phyloP scores from a whole-genome alignment of 768 basidiomycete genomes.

The Psilocybe azurescens region DNA sequence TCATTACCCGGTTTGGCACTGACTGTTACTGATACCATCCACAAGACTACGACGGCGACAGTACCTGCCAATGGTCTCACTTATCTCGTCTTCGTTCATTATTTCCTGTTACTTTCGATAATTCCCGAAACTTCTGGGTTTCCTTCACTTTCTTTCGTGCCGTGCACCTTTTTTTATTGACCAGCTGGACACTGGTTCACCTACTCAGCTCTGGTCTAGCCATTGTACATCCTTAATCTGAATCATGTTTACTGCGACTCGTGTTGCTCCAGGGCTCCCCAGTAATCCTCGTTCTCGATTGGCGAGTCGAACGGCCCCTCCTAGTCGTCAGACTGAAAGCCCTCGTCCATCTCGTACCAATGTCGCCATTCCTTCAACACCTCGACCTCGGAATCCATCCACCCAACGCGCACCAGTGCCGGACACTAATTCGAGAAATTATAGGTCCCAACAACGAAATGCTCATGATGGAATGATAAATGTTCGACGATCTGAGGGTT shows the following conservation, averaged over 20 bases:
- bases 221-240: neutral
- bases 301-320: conserved; percentile 10
- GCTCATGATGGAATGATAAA: neutral
- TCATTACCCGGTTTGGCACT: neutral
- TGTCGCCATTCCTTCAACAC: conserved; percentile 2
- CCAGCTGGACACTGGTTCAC: conserved; percentile 24
- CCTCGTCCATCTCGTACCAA: conserved; percentile 6
- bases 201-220: conserved; percentile 11
- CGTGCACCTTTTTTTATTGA: conserved; percentile 19
- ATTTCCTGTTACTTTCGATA: conserved; percentile 3
- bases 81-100: conserved; percentile 3
- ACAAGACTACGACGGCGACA: conserved; percentile 13
- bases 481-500: conserved; percentile 25
- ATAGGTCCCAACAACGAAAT: conserved; percentile 2
- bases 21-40: neutral
- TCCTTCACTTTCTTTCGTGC: conserved; percentile 18
- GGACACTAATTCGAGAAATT: conserved; percentile 3
- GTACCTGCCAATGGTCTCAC: conserved; percentile 13
- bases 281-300: conserved; percentile 27
- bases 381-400: conserved; percentile 13
- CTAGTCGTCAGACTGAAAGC: conserved; percentile 2
- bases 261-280: conserved; percentile 27
- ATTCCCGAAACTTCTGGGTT: conserved; percentile 5
- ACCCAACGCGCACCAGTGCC: conserved; percentile 7
- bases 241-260: conserved; percentile 18